phyloP scores from a whole-genome alignment of 2,329 filamentous ascomycete species.

The Aschersonia sp. region DNA sequence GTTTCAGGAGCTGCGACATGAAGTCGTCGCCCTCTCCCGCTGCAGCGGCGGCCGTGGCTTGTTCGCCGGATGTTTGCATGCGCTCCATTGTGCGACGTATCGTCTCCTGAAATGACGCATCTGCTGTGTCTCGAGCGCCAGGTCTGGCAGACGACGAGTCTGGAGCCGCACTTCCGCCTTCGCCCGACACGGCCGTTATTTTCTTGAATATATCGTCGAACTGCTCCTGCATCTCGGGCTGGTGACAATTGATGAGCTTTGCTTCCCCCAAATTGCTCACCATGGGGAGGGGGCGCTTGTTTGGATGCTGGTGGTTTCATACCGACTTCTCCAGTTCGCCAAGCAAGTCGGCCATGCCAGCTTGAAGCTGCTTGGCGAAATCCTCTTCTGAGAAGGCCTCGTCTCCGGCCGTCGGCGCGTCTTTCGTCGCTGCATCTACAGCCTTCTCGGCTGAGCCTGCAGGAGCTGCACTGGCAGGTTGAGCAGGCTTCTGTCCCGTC shows the following conservation, averaged over 20 bases:
- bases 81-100: constrained; percentile 91
- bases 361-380: constrained; percentile 75
- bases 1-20: constrained; percentile 81
- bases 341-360: constrained; percentile 75
- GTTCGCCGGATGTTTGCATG: constrained; percentile 79
- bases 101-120: constrained; percentile 73
- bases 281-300: no score
- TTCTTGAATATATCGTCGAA: constrained; percentile 68
- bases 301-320: constrained; percentile 9
- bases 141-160: constrained; percentile 12
- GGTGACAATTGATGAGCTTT: neutral
- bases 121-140: constrained; percentile 22
- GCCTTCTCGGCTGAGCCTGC: constrained; percentile 9
- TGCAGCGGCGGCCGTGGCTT: constrained; percentile 65
- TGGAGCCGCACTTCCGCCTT: constrained; percentile 4
- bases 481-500: constrained; percentile 6
- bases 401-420: constrained; percentile 9
- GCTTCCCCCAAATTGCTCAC: neutral
- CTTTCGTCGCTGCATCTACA: constrained; percentile 8
- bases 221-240: constrained; percentile 62
- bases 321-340: constrained; percentile 51
- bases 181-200: constrained; percentile 35
- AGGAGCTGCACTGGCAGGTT: constrained; percentile 6
- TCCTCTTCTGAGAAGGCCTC: constrained; percentile 52
- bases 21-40: constrained; percentile 61